Evolutionary conservation across 1,139 yeast genomes (phyloP).

Genomic region (Nakaseomyces bracarensis): DNA sequence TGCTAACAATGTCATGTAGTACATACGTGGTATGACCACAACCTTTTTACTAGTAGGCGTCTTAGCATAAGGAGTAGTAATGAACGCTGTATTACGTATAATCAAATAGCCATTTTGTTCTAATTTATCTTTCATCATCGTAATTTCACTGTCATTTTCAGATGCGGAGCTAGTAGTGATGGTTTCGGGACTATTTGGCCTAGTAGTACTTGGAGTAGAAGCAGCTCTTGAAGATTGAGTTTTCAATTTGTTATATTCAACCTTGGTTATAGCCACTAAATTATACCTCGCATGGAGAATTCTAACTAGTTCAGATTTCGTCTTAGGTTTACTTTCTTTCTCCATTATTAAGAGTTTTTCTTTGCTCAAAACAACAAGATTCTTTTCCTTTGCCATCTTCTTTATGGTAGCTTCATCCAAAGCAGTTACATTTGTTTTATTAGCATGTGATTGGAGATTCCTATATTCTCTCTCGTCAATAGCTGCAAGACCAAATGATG

Average conservation of each 20-base stretch:
- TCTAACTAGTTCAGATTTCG: slow-evolving; percentile 2
- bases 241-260: slow-evolving; percentile 11
- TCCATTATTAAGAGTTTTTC: slow-evolving; percentile 17
- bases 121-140: slow-evolving; percentile 31
- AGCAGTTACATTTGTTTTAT: background rate
- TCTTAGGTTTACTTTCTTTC: slow-evolving; percentile 22
- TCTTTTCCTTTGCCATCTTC: slow-evolving; percentile 12
- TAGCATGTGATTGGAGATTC: background rate
- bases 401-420: slow-evolving; percentile 1
- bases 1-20: slow-evolving; percentile 38
- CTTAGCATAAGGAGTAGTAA: slow-evolving; percentile 45
- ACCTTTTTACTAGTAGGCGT: slow-evolving; percentile 50
- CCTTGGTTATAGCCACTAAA: slow-evolving; percentile 10
- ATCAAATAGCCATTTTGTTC: slow-evolving; percentile 42
- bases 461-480: slow-evolving; percentile 9
- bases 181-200: slow-evolving; percentile 3
- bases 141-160: background rate
- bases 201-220: background rate
- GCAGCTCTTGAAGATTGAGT: background rate
- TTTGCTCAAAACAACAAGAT: slow-evolving; percentile 11
- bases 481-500: slow-evolving; percentile 12
- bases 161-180: slow-evolving; percentile 13
- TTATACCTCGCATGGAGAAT: background rate
- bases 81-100: slow-evolving; percentile 47
- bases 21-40: slow-evolving; percentile 54